Evolutionary conservation across 371 early-diverging fungal species (phyloP).

Genomic region (Haplosporangium sp.): DNA sequence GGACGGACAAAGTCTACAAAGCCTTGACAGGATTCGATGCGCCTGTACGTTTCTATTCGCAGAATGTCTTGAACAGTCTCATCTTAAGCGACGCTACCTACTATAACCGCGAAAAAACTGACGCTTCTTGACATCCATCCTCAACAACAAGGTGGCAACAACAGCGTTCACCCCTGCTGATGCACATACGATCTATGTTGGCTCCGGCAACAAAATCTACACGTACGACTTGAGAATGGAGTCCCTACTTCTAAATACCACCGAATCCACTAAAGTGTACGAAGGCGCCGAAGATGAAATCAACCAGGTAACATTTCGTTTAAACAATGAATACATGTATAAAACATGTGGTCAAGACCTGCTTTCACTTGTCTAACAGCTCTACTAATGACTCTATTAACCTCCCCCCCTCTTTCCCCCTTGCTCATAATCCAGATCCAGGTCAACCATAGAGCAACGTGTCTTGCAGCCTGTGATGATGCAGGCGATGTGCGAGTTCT

Average conservation of each 20-base stretch:
- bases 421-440: slow-evolving; percentile 20
- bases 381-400: neutral
- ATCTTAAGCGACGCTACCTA: neutral
- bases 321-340: neutral
- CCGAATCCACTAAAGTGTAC: slow-evolving; percentile 24
- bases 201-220: slow-evolving; percentile 36
- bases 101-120: too few species aligned
- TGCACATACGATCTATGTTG: slow-evolving; percentile 48
- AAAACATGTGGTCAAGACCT: neutral
- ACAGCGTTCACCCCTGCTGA: slow-evolving; percentile 38
- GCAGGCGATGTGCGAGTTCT: slow-evolving; percentile 48
- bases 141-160: slow-evolving; percentile 18
- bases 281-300: slow-evolving; percentile 48
- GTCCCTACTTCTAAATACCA: slow-evolving; percentile 23
- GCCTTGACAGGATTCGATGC: slow-evolving; percentile 44
- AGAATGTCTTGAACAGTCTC: neutral
- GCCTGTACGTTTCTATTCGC: slow-evolving; percentile 15
- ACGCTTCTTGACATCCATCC: too few species aligned
- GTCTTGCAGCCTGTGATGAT: slow-evolving; percentile 44
- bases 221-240: slow-evolving; percentile 43
- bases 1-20: slow-evolving; percentile 38
- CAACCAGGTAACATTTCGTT: slow-evolving; percentile 28
- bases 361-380: neutral
- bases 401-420: neutral
- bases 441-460: slow-evolving; percentile 39